phyloP scores from a whole-genome alignment of 2,329 filamentous ascomycete species.

The Metarhizium album region DNA sequence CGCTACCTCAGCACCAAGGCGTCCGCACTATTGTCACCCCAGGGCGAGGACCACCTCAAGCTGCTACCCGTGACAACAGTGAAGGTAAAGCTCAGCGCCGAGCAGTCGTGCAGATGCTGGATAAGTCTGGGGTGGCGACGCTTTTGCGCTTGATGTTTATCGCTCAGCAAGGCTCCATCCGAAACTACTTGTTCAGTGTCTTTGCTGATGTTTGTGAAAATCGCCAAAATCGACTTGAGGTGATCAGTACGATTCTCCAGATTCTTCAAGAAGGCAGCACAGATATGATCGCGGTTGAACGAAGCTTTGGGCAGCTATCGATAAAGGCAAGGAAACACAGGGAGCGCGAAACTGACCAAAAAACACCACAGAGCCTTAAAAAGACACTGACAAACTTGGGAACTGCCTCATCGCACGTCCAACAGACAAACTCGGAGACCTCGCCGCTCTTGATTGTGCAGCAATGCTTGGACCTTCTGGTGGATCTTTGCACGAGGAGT shows the following conservation, averaged over 20 bases:
- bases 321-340: conserved; percentile 78
- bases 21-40: conserved; percentile 19
- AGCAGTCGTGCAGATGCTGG: conserved; percentile 88
- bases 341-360: conserved; percentile 46
- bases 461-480: conserved; percentile 80
- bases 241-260: conserved; percentile 83
- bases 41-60: conserved; percentile 11
- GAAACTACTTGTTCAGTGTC: conserved; percentile 73
- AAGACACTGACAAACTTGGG: conserved; percentile 55
- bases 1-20: conserved; percentile 17
- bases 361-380: conserved; percentile 74
- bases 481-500: conserved; percentile 75
- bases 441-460: conserved; percentile 93
- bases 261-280: conserved; percentile 93
- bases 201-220: conserved; percentile 91
- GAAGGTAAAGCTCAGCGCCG: conserved; percentile 62
- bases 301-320: conserved; percentile 89
- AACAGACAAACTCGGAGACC: conserved; percentile 65
- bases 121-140: conserved; percentile 93
- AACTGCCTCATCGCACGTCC: conserved; percentile 24
- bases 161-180: conserved; percentile 77
- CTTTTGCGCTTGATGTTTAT: conserved; percentile 97
- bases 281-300: conserved; percentile 86
- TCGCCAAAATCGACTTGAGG: conserved; percentile 87
- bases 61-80: conserved; percentile 25